Base-by-base conservation (phyloP, 345 rosid species). In the Isatis tinctoria region DNA sequence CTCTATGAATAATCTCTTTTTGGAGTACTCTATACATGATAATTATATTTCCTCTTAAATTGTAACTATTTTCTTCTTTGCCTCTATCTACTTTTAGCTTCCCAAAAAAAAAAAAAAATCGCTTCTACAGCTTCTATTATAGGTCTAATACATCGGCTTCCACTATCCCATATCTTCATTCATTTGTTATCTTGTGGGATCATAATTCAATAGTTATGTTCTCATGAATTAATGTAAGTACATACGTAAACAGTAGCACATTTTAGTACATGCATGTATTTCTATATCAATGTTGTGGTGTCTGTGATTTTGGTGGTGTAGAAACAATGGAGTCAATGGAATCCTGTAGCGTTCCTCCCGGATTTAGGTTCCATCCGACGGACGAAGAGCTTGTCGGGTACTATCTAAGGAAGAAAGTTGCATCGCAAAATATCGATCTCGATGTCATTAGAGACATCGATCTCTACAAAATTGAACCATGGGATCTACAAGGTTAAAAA, bases 371-470 rank as follows among this genome's bases (percentile, higher is more conserved):
- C 77, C 97, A 93, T 73, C 98, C 98, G 0, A 91, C 98, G 0
- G 98, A 93, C 41, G 97, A 91, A 74, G 98, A 93, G 78, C 96
- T 93, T 41, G 97, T 91, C 14, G 98, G 98, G 1, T 93, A 93
- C 77, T 93, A 93, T 78, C 84, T 93, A 61, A 86, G 96, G 85
- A 93, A 93, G 88, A 93, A 93, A 65, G 84, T 91, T 10, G 96
- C 91, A 5, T 89, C 96, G 0, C 98, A 93, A 75, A 93, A 93
- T 86, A 91, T 93, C 12, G 98, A 93, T 82, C 96, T 93, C 24
- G 94, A 93, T 78, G 97, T 93, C 54, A 93, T 93, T 64, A 85
- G 90, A 88, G 93, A 91, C 73, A 88, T 93, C 0, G 97, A 93
- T 83, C 91, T 93, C 26, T 93, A 93, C 77, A 81, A 90, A 76